Evolutionary conservation across 768 basidiomycete species (phyloP).

Genomic region (Tulasnella sp.): DNA sequence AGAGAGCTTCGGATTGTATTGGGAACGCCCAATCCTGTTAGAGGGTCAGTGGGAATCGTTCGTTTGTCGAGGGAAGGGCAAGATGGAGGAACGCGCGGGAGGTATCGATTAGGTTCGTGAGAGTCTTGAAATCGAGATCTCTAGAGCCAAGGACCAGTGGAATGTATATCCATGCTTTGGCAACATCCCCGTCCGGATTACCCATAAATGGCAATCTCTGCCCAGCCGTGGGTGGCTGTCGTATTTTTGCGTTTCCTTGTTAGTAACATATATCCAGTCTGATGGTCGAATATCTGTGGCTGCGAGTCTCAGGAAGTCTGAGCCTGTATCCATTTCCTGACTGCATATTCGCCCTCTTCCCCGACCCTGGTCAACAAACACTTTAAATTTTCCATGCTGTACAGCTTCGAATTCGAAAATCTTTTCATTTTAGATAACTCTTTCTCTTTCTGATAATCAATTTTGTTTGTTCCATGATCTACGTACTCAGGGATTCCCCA

Average conservation of each 20-base stretch:
- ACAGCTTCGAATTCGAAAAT: conserved; percentile 1
- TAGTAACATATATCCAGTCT: not conserved
- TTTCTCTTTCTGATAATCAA: not conserved
- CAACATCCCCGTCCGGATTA: not conserved
- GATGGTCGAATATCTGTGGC: not conserved
- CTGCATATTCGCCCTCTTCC: not conserved
- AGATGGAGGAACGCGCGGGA: not conserved
- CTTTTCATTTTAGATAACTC: conserved; percentile 4
- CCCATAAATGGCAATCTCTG: not conserved
- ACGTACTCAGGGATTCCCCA: not conserved
- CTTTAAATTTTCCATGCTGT: conserved; percentile 1
- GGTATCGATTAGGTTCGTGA: conserved; percentile 4
- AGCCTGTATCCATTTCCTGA: not conserved
- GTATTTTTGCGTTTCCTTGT: not conserved
- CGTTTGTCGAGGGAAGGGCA: not conserved
- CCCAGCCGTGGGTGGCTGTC: not conserved
- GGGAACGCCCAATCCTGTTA: not conserved
- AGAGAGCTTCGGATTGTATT: not conserved
- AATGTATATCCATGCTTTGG: not conserved
- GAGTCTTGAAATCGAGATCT: conserved; percentile 1
- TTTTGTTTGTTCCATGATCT: not conserved
- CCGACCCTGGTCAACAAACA: not conserved
- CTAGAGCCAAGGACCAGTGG: not conserved
- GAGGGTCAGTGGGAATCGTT: not conserved
- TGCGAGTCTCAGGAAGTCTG: not conserved